Evolutionary conservation across 1,284 basidiomycete genomes (phyloP), one percentile per base, ranked within the genome.

Genomic region (Boletellus deceptivus): DNA sequence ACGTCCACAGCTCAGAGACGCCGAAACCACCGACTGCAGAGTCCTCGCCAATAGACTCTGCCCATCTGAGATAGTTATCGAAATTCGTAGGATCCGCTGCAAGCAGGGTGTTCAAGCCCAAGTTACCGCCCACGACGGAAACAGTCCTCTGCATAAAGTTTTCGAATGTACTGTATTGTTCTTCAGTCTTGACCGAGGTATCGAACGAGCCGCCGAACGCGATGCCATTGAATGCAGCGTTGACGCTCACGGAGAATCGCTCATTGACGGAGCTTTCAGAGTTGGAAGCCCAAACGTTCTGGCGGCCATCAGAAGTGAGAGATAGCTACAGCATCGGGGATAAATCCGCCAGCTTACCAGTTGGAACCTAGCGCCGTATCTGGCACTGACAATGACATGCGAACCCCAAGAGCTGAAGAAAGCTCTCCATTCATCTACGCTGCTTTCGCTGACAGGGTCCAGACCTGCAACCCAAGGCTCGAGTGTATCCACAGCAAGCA

Each of bases 51-150:
- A 39, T 33, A 4, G 37, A 25, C 13, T 41, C 17, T 0, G 51
- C 48, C 51, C 47, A 50, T 3, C 45, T 16, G 3, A 35, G 1
- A 20, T 37, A 50, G 10, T 16, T 9, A 7, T 52, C 36, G 13
- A 40, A 9, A 14, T 34, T 29, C 8, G 41, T 9, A 6, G 48
- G 47, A 36, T 52, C 51, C 2, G 48, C 47, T 5, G 47, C 40
- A 9, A 52, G 48, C 41, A 8, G 29, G 14, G 35, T 40, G 9
- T 50, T 52, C 16, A 44, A 4, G 6, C 18, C 25, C 3, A 31
- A 18, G 31, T 49, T 18, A n/a, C 47, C 47, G n/a, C 48, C 51
- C 29, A 49, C 14, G 38, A 50, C 20, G 16, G 51, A 52, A 16
- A 52, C 50, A 8, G 29, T 18, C 31, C 37, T 52, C 24, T 52